Conservation (phyloP, 176 grass and related monocot genomes). For the Bolboschoenus planiculmis region DNA sequence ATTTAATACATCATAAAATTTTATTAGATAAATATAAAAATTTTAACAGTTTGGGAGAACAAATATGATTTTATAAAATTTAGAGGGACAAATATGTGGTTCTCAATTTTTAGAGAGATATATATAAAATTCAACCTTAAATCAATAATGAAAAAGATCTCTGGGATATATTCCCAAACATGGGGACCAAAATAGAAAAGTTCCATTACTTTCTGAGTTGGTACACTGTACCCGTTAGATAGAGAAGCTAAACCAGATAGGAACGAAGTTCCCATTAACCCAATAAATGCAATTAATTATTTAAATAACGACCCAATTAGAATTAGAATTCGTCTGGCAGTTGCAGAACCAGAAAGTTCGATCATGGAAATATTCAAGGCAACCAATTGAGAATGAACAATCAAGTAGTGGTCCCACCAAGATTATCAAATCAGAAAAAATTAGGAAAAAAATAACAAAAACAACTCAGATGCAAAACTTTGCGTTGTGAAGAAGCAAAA, state of each 20-base stretch:
- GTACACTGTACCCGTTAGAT: background rate
- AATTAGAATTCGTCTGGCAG: background rate
- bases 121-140: too few species aligned
- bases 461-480: background rate
- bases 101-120: too few species aligned
- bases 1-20: too few species aligned
- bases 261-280: background rate
- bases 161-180: too few species aligned
- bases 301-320: background rate
- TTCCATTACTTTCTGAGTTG: background rate
- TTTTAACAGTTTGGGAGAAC: too few species aligned
- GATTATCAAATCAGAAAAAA: background rate
- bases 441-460: background rate
- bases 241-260: background rate
- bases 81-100: too few species aligned
- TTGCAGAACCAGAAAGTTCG: background rate
- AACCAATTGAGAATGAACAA: background rate
- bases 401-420: conserved; percentile 1
- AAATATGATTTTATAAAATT: too few species aligned
- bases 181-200: background rate
- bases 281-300: background rate
- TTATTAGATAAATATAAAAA: too few species aligned
- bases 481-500: background rate
- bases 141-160: background rate
- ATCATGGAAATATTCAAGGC: background rate